Evolutionary conservation across 495 filamentous ascomycete genomes (phyloP), one percentile per base, ranked within the genome.

Genomic region (Pyrenopolyporus hunteri): DNA sequence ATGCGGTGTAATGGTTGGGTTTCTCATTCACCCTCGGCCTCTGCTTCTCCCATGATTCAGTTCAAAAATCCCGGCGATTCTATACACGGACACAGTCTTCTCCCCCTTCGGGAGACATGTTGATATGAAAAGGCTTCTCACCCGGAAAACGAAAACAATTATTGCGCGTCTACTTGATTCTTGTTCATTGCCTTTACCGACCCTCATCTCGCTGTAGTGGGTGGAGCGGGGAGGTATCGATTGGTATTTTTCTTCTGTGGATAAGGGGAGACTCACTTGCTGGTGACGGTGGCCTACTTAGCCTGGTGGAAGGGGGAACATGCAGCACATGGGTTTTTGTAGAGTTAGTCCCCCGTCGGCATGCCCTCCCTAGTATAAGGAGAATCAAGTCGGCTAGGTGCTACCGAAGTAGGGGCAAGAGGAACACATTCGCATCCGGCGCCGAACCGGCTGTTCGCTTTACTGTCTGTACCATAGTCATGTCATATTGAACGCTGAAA

Each of bases 391-490:
- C 51, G 39, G 57, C 51, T 61, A 37, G 45, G 51, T 66, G 51
- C 51, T 61, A 46, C 40, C 48, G 49, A 48, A 63, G 56, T 62
- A 67, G 55, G 57, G 59, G 37, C 51, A 61, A 36, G 53, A 55
- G 55, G 62, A 60, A 62, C 59, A 64, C 63, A 59, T 69, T 63
- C 59, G 59, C 59, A 67, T 64, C 49, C 59, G 69, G 69, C 60
- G 51, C 63, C 53, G 59, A 22, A 56, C 51, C 52, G 64, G 63
- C 66, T 44, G 66, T 63, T 67, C 43, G n/a, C 59, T 62, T 65
- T 69, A 63, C 56, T 69, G 62, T 68, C 60, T 71, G 69, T 71
- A 71, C 63, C 66, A 71, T 71, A 71, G 60, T 68, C 63, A 71
- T 69, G 53, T 68, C 59, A 66, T 69, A 71, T 63, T 62, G 63